phyloP scores from a whole-genome alignment of 306 rosid genomes.

The Astragalus membranaceus region DNA sequence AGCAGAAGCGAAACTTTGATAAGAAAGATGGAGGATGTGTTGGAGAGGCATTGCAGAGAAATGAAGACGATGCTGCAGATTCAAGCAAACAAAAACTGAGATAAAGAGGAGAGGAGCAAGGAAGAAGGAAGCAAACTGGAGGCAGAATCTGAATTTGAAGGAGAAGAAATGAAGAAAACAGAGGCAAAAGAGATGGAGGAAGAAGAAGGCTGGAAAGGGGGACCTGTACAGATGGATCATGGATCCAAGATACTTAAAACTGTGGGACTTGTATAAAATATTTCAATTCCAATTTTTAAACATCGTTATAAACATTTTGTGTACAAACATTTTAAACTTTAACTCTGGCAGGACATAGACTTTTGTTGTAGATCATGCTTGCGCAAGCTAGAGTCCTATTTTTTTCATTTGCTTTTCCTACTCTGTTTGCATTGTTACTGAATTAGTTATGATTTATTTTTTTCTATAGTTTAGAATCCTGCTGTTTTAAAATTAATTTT shows the following conservation, averaged over 20 bases:
- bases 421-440: background rate
- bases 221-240: too few species aligned
- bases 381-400: background rate
- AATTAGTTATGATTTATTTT: background rate
- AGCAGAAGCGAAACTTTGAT: background rate
- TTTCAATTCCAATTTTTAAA: background rate
- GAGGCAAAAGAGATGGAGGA: too few species aligned
- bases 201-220: too few species aligned
- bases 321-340: background rate
- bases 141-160: background rate
- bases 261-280: background rate
- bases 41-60: background rate
- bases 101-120: background rate
- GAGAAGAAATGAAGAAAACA: background rate
- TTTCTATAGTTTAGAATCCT: conserved; percentile 1
- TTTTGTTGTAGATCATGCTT: background rate
- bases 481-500: conserved; percentile 19
- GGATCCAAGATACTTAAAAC: background rate
- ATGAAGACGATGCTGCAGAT: background rate
- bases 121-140: background rate
- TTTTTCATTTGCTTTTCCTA: background rate
- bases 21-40: background rate
- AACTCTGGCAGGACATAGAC: background rate
- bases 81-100: background rate
- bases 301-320: background rate